Evolutionary conservation across 2,329 filamentous ascomycete species (phyloP), one percentile per base, ranked within the genome.

Genomic region (Orbilia quercus): DNA sequence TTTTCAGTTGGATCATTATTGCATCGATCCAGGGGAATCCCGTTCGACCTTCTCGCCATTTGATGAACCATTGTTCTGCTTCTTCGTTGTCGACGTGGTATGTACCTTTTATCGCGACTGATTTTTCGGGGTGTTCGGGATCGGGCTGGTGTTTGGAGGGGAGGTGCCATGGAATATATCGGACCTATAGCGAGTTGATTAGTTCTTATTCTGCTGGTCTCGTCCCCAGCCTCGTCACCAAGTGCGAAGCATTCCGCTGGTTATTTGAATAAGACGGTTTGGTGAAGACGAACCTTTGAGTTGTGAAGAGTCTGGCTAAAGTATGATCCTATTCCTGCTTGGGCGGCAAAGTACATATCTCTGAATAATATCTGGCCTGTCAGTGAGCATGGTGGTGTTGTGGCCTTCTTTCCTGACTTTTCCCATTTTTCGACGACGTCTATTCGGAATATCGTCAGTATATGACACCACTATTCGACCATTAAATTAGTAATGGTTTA

Each of bases 21-120:
- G 89, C 90, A 77, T 93, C 90, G 76, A 93, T 91, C 86, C 89
- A 92, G 0, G 90, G 90, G 74, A 92, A 92, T 0, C 90, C 90
- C 0, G 90, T 93, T 22, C 83, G 81, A 1, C 90, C 90, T 34
- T 83, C 79, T 77, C 86, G 86, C 90, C 90, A 93, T 55, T 90
- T 85, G 74, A 83, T 82, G 79, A 92, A 90, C 84, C 87, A 89
- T 7, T 80, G 78, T 62, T 91, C 88, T 0, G 89, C 89, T 67
- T 86, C 80, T 7, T 83, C 78, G 1, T 84, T 85, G 78, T 92
- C 89, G 72, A 91, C 81, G 58, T 87, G 82, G 79, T 92, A 90
- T 2, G 83, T 82, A 7, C 86, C 87, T 0, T 86, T 89, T 28
- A 85, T 81, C 18, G 84, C 23, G n/a, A 59, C n/a, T 1, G 79